Conservation (phyloP, 1,284 basidiomycete genomes). For the Mycena sp. region DNA sequence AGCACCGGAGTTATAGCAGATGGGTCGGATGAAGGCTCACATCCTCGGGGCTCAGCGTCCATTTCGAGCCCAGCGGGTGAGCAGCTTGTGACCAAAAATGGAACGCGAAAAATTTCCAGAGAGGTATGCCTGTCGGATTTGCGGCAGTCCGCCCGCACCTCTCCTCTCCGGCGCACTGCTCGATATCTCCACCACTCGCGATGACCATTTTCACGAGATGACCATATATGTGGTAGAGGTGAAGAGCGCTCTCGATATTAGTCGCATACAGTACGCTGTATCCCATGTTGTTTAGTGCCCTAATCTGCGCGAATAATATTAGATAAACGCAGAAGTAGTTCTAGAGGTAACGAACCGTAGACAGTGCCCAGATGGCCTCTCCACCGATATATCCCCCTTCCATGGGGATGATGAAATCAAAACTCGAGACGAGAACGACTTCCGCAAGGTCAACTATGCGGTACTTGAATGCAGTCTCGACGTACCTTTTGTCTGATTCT, state of each 20-base stretch:
- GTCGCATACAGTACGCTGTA: constrained; percentile 21
- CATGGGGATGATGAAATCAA: constrained; percentile 4
- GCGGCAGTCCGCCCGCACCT: constrained; percentile 15
- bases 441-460: background rate
- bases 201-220: constrained; percentile 24
- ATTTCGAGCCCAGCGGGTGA: constrained; percentile 21
- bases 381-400: constrained; percentile 22
- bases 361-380: constrained; percentile 27
- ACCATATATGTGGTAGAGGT: constrained; percentile 21
- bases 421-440: constrained; percentile 26
- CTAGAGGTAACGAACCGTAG: constrained; percentile 9
- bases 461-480: background rate
- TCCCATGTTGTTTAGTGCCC: constrained; percentile 25
- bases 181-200: background rate
- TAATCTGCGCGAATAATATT: background rate
- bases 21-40: background rate
- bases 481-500: constrained; percentile 29
- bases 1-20: background rate
- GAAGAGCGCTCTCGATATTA: background rate
- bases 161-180: background rate
- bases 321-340: background rate
- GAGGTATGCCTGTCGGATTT: constrained; percentile 44
- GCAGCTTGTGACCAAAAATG: constrained; percentile 44
- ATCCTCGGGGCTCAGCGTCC: constrained; percentile 18
- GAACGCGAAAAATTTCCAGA: constrained; percentile 49